phyloP scores from a whole-genome alignment of 1,284 basidiomycete species.

The Violaceomyces palustris region DNA sequence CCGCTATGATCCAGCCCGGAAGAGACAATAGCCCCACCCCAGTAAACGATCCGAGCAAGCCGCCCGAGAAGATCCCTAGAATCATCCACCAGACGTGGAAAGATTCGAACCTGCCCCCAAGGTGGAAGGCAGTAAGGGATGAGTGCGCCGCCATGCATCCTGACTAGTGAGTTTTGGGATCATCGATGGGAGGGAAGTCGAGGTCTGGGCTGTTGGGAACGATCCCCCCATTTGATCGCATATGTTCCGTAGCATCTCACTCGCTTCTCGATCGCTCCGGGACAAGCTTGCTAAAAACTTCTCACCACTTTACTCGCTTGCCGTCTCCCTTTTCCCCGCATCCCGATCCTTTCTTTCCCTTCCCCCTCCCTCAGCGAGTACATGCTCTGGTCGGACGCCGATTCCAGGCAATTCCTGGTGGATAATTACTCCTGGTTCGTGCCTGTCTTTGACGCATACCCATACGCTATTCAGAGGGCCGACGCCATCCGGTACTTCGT shows the following conservation, averaged over 20 bases:
- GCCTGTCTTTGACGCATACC: constrained; percentile 84
- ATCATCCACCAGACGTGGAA: constrained; percentile 99
- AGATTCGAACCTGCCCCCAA: constrained; percentile 73
- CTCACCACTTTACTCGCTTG: too few relatives aligned
- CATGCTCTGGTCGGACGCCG: constrained; percentile 92
- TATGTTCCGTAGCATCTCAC: too few relatives aligned
- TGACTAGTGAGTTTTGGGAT: constrained; percentile 70
- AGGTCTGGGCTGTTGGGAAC: too few relatives aligned
- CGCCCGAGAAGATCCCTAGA: constrained; percentile 64
- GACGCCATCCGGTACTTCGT: constrained; percentile 98
- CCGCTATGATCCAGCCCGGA: constrained; percentile 16
- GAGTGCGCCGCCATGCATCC: constrained; percentile 56
- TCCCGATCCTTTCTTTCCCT: not conserved
- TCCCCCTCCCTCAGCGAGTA: constrained; percentile 65
- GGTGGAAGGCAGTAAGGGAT: constrained; percentile 64
- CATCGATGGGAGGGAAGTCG: not conserved
- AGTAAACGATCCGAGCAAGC: constrained; percentile 21
- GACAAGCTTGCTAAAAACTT: too few relatives aligned
- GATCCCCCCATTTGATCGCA: too few relatives aligned
- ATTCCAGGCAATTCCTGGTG: constrained; percentile 82
- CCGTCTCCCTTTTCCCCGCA: too few relatives aligned
- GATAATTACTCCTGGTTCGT: constrained; percentile 86
- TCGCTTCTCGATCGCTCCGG: too few relatives aligned
- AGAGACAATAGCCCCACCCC: constrained; percentile 22
- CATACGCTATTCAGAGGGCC: constrained; percentile 90